Base-by-base conservation (phyloP, 352 stramenopile genomes). In the Pythium phragmiticola region DNA sequence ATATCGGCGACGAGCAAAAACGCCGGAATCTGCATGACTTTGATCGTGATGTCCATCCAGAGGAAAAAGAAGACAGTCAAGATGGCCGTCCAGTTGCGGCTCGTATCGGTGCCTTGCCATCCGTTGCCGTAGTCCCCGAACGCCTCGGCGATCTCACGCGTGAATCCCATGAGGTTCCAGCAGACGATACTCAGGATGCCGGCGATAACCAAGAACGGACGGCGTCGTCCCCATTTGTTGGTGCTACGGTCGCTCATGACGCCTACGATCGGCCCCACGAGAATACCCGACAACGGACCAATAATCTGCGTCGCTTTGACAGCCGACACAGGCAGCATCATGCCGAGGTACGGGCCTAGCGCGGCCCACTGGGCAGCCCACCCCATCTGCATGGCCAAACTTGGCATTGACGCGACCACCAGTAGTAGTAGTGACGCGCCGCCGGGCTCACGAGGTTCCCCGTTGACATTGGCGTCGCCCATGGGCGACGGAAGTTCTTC, bases 1-100 rank as follows among this genome's bases (percentile, higher is more conserved):
- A 88, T 77, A 34, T 88, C 78, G 4, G 78, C 70, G 36, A 87
- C 78, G 16, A 87, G n/a, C 51, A 87, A 34, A 37, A 75, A 53
- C n/a, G 66, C 69, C 21, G 76, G 70, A 0, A 65, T 75, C 46
- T 77, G 68, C 9, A 76, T 48, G 13, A 63, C 59, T 48, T 73
- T 69, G 30, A 73, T 39, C 1, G 65, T 73, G 42, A 76, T 70
- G 61, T 76, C 65, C 47, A 70, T 73, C 65, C 60, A 76, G 33
- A 61, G 34, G 52, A 70, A 73, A 34, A 70, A 84, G 49, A 82
- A 65, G 16, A 84, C 68, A 0, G 69, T 81, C 28, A 88, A 75
- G 34, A 81, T 42, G 11, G 70, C 60, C 3, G 78, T 88, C 68
- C 69, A 88, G 14, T 54, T 74, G 43, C 73, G 78, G 48, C 73